Evolutionary conservation across 2,329 filamentous ascomycete species (phyloP), one percentile per base, ranked within the genome.

Genomic region (Ophioceras dolichostomum): DNA sequence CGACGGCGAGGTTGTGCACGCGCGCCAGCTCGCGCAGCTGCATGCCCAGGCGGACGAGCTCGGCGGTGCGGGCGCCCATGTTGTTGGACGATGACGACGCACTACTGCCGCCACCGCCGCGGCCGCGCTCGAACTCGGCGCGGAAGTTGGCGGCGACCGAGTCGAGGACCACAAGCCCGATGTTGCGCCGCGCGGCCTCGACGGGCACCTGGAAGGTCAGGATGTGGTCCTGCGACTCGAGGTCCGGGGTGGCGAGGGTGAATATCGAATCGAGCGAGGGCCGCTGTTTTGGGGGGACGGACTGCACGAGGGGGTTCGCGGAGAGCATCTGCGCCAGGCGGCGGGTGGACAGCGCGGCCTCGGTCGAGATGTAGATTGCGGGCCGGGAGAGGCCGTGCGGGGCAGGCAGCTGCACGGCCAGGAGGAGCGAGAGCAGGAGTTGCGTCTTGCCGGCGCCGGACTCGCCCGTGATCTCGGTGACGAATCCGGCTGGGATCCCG

Each of bases 371-470:
- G 65, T 98, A 98, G 26, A 98, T 69, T 1, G 85, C 81, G n/a
- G 77, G 71, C 42, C 77, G 76, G 27, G 72, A 72, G 1, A 87
- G 68, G 5, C 85, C 86, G 30, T 68, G 66, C 0, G 85, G 83
- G 1, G 76, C 61, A 2, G 83, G 77, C 4, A 96, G 78, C 57
- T 98, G 91, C 13, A 80, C 79, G 22, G 88, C 73, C 24, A 96
- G 76, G 32, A 94, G 77, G 20, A 98, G 71, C 17, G 80, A 79
- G 20, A 96, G 73, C 20, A 96, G 78, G 51, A 95, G 76, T 57
- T 98, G 91, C 2, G 91, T 95, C 69, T 98, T 98, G 51, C 89
- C 91, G 46, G 79, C 83, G 49, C 88, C 91, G 45, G 86, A 94
- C 64, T 96, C 91, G 41, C 91, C 91, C 2, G 86, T 83, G 42